A percentile compares a stretch with the other conserved stretches of the same genome.
phyloP scores from a whole-genome alignment of 495 filamentous ascomycete species.

The Copromyces sp. region DNA sequence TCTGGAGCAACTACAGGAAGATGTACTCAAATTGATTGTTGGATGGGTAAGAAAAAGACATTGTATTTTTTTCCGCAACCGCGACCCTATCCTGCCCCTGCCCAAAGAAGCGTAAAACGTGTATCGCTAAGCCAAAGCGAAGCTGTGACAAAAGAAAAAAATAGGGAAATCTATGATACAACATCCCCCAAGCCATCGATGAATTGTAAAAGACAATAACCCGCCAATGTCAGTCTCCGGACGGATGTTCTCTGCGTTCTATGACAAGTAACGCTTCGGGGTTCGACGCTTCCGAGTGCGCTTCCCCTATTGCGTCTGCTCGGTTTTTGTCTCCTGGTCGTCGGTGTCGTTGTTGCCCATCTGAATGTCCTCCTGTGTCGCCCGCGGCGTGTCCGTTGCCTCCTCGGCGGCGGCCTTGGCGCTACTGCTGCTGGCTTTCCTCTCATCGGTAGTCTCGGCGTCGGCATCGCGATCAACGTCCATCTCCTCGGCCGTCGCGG shows the following conservation, averaged over 20 bases:
- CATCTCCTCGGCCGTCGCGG: neutral
- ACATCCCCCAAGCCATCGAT: neutral
- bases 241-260: neutral
- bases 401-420: conserved; percentile 2
- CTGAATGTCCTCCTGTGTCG: conserved; percentile 31
- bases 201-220: neutral
- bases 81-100: neutral
- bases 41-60: neutral
- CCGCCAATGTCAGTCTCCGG: neutral
- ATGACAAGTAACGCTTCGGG: neutral
- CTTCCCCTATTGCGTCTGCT: conserved; percentile 9
- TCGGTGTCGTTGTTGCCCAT: conserved; percentile 32
- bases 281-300: neutral
- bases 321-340: conserved; percentile 20
- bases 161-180: neutral
- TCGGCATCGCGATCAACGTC: neutral
- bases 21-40: neutral
- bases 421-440: neutral
- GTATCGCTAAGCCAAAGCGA: neutral
- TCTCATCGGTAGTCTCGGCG: neutral
- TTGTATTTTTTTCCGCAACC: neutral
- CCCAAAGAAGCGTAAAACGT: neutral
- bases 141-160: neutral
- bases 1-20: neutral
- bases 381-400: conserved; percentile 5